Percentiles rank a stretch among this genome's conserved stretches.
phyloP scores from a whole-genome alignment of 1,284 basidiomycete genomes.

The Ustilago tritici region DNA sequence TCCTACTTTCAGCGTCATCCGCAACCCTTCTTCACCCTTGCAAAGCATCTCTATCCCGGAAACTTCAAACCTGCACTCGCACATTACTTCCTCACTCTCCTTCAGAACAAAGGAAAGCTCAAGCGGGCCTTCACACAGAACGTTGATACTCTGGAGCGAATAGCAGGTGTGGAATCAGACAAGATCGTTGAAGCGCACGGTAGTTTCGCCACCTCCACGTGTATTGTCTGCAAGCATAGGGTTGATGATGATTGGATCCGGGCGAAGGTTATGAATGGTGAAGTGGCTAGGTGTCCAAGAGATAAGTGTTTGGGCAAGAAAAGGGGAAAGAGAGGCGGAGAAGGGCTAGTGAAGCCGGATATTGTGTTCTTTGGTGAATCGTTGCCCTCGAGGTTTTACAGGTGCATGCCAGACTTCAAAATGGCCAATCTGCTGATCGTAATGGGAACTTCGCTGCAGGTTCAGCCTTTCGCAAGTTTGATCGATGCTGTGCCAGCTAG shows the following conservation, averaged over 20 bases:
- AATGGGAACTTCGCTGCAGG: conserved; percentile 88
- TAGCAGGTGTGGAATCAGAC: conserved; percentile 80
- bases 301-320: conserved; percentile 30
- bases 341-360: conserved; percentile 66
- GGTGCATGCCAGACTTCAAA: conserved; percentile 70
- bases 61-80: conserved; percentile 86
- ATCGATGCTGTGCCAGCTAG: conserved; percentile 70
- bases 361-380: conserved; percentile 69
- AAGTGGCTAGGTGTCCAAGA: conserved; percentile 59
- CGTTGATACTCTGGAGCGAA: conserved; percentile 88
- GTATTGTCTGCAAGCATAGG: conserved; percentile 53
- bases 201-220: conserved; percentile 71
- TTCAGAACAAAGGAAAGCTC: conserved; percentile 77
- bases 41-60: conserved; percentile 88
- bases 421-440: conserved; percentile 86
- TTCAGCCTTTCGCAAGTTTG: conserved; percentile 74
- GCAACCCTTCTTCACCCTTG: conserved; percentile 70
- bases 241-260: conserved; percentile 60
- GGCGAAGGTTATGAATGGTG: conserved; percentile 48
- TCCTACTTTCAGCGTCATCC: conserved; percentile 70
- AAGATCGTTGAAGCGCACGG: conserved; percentile 94
- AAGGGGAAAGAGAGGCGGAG: conserved; percentile 23
- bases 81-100: conserved; percentile 87
- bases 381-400: conserved; percentile 64
- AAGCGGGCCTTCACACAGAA: conserved; percentile 83